A percentile compares a stretch with the other conserved stretches of the same genome.
Evolutionary conservation across 1,284 basidiomycete genomes (phyloP).

Genomic region (Mycena sp.): DNA sequence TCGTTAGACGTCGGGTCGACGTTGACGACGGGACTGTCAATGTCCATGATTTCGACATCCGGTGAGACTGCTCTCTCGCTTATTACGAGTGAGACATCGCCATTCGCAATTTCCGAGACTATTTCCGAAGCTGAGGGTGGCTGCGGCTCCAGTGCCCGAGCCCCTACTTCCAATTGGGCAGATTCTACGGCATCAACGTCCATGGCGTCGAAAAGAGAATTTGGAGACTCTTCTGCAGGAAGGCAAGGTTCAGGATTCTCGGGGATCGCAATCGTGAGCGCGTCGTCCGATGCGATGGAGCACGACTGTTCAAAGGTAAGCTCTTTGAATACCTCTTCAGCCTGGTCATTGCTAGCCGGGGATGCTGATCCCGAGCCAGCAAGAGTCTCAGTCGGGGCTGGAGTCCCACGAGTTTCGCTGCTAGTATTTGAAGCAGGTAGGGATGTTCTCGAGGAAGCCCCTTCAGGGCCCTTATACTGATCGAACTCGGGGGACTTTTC

Average conservation of each 20-base stretch:
- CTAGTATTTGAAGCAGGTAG: slow-evolving; percentile 24
- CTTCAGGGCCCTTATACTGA: not conserved
- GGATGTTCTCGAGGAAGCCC: not conserved
- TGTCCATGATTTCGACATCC: too few species aligned
- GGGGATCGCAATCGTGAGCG: not conserved
- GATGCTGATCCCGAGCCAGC: slow-evolving; percentile 10
- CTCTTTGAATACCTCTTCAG: slow-evolving; percentile 18
- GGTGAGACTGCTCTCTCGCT: too few species aligned
- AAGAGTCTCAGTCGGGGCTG: slow-evolving; percentile 1
- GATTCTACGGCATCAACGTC: not conserved
- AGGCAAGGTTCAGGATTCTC: too few species aligned
- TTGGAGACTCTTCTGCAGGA: not conserved
- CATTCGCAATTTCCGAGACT: too few species aligned
- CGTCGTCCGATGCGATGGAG: slow-evolving; percentile 20
- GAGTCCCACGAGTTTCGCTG: slow-evolving; percentile 17
- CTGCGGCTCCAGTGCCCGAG: too few species aligned
- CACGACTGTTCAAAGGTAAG: slow-evolving; percentile 7
- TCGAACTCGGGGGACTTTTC: slow-evolving; percentile 25
- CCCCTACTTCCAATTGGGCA: too few species aligned
- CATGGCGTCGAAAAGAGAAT: not conserved
- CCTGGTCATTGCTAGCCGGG: slow-evolving; percentile 16
- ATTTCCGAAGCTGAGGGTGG: too few species aligned
- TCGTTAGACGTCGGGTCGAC: slow-evolving; percentile 11
- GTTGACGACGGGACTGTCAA: not conserved
- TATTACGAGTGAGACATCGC: too few species aligned